Percentiles rank a stretch among this genome's conserved stretches.
These are phyloP conservation scores for Acacia pycnantha DNA, from an alignment of 331 rosid species.

Conservation along the genomic window DNA sequence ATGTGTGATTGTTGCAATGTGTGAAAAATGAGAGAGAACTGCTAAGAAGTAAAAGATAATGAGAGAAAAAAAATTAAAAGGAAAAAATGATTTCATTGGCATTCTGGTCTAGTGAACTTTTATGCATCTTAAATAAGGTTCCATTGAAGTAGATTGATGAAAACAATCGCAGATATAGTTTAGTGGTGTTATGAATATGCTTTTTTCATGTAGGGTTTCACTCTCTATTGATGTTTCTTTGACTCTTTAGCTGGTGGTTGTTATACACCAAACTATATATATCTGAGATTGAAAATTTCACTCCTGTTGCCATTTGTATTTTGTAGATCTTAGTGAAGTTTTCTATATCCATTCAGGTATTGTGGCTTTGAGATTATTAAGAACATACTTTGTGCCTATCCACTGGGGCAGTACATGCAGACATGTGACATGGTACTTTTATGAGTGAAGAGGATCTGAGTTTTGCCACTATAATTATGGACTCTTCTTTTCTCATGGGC, in stretches of 20 bases:
- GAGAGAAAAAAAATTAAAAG: neutral
- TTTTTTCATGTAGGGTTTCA: neutral
- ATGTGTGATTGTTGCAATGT: neutral
- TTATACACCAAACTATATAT: neutral
- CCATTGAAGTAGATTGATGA: neutral
- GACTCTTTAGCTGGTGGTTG: neutral
- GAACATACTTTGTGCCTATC: constrained; percentile 23
- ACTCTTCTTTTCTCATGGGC: constrained; percentile 42
- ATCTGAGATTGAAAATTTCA: neutral
- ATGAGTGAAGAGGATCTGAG: constrained; percentile 49
- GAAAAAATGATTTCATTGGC: neutral
- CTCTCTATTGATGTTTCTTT: neutral
- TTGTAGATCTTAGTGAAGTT: constrained; percentile 13
- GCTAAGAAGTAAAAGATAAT: neutral
- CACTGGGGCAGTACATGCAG: constrained; percentile 28
- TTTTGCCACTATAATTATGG: constrained; percentile 51
- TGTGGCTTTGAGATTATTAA: constrained; percentile 32
- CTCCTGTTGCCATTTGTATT: neutral
- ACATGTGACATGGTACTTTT: constrained; percentile 37
- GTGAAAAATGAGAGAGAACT: neutral
- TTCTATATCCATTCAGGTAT: constrained; percentile 19
- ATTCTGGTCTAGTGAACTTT: neutral
- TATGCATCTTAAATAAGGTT: neutral
- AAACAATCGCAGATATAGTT: neutral
- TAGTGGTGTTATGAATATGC: neutral